Conservation (phyloP, 2,329 filamentous ascomycete genomes). For the Diaporthe vaccinii region DNA sequence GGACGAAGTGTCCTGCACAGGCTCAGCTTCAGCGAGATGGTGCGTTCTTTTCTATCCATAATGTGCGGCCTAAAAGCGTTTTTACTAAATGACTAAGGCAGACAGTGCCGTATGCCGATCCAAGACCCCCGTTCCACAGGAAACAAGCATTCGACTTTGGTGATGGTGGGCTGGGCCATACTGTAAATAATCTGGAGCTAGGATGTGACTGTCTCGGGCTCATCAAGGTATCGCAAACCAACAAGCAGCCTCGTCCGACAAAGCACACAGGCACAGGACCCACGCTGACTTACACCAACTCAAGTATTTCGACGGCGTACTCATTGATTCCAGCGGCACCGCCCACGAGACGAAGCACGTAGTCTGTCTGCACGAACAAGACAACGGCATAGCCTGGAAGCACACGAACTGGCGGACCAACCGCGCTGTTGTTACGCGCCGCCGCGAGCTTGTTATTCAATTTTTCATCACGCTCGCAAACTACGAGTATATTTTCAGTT, state of each 20-base stretch:
- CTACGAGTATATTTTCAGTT: conserved; percentile 61
- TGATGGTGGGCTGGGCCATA: conserved; percentile 29
- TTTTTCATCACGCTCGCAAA: conserved; percentile 70
- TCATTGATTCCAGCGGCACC: conserved; percentile 62
- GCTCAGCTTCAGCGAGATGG: background rate
- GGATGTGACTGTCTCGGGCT: conserved; percentile 36
- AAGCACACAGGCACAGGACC: no score
- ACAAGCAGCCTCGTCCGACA: no score
- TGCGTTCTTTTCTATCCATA: background rate
- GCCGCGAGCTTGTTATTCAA: conserved; percentile 66
- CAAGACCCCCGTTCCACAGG: conserved; percentile 27
- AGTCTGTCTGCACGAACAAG: conserved; percentile 69
- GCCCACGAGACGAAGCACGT: conserved; percentile 62
- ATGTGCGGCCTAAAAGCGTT: no score
- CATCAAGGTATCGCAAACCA: no score
- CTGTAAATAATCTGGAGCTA: conserved; percentile 29
- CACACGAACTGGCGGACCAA: conserved; percentile 67
- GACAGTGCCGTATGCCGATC: conserved; percentile 19
- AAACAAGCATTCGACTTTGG: background rate
- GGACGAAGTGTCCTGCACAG: background rate
- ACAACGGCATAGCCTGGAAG: conserved; percentile 71
- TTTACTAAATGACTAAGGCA: background rate
- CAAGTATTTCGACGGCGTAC: conserved; percentile 70
- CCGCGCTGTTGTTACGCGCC: conserved; percentile 63
- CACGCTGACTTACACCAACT: no score